Evolutionary conservation across 2,329 filamentous ascomycete genomes (phyloP).

Genomic region (Apiospora kogelbergensis): DNA sequence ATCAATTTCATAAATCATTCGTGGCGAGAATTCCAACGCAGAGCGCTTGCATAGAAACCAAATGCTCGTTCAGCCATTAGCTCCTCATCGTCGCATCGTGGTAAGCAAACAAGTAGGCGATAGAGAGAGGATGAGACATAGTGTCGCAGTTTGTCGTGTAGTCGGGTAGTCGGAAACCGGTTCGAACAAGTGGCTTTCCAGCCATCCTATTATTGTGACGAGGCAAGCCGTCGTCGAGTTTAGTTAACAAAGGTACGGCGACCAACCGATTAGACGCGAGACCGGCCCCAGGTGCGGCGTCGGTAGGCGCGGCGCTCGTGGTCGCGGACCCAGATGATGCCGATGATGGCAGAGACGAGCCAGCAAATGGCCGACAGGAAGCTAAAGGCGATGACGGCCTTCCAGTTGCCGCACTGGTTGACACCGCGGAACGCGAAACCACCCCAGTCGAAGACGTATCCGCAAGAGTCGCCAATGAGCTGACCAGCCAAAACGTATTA

Average conservation of each 20-base stretch:
- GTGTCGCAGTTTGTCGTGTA: background rate
- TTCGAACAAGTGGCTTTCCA: background rate
- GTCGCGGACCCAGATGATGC: slow-evolving; percentile 52
- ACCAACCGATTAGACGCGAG: slow-evolving; percentile 24
- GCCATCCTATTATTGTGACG: background rate
- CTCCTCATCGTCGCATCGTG: background rate
- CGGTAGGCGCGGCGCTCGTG: slow-evolving; percentile 33
- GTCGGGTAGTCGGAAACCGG: background rate
- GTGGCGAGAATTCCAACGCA: background rate
- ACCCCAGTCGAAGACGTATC: slow-evolving; percentile 60
- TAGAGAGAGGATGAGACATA: background rate
- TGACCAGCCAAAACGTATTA: background rate
- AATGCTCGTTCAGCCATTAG: background rate
- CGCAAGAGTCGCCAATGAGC: slow-evolving; percentile 42
- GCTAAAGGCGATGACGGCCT: slow-evolving; percentile 68
- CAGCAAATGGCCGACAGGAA: slow-evolving; percentile 72
- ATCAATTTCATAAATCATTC: background rate
- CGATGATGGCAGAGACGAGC: slow-evolving; percentile 63
- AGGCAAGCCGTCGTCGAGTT: no score
- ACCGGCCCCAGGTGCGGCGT: slow-evolving; percentile 28
- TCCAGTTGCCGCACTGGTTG: slow-evolving; percentile 65
- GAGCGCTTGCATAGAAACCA: background rate
- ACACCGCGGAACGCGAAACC: slow-evolving; percentile 48
- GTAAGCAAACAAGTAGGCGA: background rate
- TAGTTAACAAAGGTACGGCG: no score